Base-by-base conservation (phyloP, 352 stramenopile species). In the Globisporangium paroecandrum region DNA sequence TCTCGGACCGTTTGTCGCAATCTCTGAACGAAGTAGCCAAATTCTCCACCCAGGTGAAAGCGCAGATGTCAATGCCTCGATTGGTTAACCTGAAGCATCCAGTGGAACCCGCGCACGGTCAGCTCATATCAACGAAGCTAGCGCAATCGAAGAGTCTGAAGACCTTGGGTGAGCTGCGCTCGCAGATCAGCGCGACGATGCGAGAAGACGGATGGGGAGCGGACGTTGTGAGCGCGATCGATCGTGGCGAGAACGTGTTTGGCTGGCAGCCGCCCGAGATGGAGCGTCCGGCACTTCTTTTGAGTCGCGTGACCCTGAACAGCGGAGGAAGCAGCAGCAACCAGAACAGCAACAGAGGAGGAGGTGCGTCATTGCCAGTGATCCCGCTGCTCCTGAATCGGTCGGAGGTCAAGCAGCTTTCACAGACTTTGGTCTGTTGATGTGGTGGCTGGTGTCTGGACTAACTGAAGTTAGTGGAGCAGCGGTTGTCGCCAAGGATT, bases 251-350 rank as follows among this genome's bases (percentile, higher is more conserved):
- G 64, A 87, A 71, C 10, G 75, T 90, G 27, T 93, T 93, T 66
- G 85, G 83, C n/a, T 93, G 79, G 82, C 77, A 87, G 65, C 79
- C 83, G 12, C 81, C 82, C 1, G 81, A 93, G 74, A 89, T 89
- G 73, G 85, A 90, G 69, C 78, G 82, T 1, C 83, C 85, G 1
- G 78, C 82, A 1, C 72, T 91, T 54, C 68, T 90, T 24, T 62
- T 87, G 22, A 77, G 85, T 41, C 85, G 85, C 25, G 77, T 91
- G 41, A 93, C 83, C 46, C 64, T 91, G 47, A 65, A 65, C 18
- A 62, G 34, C 27, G 65, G 24, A 46, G 59, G 43, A 24, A 27
- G 27, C 1, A 27, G 58, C 4, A 38, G 60, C 5, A 32, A 59
- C 3, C 68, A 74, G 34, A 53, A 25, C 29, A 29, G 20, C 24